phyloP scores from a whole-genome alignment of 2,329 filamentous ascomycete genomes.

The Colletotrichum sp. region DNA sequence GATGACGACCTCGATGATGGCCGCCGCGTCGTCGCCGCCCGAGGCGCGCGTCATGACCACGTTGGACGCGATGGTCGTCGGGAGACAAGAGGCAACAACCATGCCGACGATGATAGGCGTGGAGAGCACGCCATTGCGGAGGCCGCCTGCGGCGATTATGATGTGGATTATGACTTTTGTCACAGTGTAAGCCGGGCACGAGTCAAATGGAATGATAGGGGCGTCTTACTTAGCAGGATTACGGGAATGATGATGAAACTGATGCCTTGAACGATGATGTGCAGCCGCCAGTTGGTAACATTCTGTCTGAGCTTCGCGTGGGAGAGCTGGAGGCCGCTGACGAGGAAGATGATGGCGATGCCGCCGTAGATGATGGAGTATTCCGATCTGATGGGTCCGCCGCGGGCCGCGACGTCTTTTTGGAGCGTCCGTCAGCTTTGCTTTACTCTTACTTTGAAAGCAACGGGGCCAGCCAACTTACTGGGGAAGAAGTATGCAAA shows the following conservation, averaged over 20 bases:
- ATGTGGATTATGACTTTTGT: conserved; percentile 49
- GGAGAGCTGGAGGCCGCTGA: conserved; percentile 73
- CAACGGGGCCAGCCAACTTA: conserved; percentile 28
- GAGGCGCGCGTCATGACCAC: conserved; percentile 76
- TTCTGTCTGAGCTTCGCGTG: conserved; percentile 66
- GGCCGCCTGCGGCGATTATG: conserved; percentile 49
- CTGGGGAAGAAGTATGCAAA: conserved; percentile 48
- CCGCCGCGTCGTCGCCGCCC: conserved; percentile 70
- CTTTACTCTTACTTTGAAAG: neutral
- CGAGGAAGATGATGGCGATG: conserved; percentile 72
- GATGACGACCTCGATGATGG: conserved; percentile 71
- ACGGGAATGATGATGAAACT: conserved; percentile 71
- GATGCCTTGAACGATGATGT: conserved; percentile 69
- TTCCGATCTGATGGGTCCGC: conserved; percentile 56
- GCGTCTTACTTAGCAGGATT: conserved; percentile 56
- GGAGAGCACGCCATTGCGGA: conserved; percentile 63
- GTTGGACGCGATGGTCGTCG: conserved; percentile 76
- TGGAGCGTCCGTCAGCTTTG: neutral
- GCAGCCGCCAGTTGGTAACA: conserved; percentile 70
- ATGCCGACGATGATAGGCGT: conserved; percentile 71
- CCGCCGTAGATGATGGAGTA: conserved; percentile 71
- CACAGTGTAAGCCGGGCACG: neutral
- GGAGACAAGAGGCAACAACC: conserved; percentile 70
- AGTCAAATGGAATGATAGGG: too few relatives aligned
- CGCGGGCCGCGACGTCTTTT: conserved; percentile 51